Percentiles rank a stretch among this genome's conserved stretches.
Evolutionary conservation across 2,329 filamentous ascomycete genomes (phyloP).

Genomic region (Ceratocystis harringtonii): DNA sequence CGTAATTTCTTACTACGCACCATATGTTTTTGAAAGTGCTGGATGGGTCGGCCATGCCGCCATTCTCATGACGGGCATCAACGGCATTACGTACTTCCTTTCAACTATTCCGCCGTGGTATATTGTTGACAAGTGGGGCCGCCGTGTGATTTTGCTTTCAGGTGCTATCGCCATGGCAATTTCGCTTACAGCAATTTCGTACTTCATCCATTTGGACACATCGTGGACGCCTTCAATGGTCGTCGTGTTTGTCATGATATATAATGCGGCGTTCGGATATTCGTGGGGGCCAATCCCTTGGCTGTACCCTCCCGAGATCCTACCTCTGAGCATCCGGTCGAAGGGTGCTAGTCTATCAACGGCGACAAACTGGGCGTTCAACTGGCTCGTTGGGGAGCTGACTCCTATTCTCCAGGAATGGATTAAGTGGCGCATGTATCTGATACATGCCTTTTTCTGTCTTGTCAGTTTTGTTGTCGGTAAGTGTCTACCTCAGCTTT

Average conservation of each 20-base stretch:
- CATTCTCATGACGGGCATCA: constrained; percentile 94
- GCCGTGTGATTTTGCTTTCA: constrained; percentile 74
- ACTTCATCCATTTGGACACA: constrained; percentile 85
- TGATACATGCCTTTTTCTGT: constrained; percentile 94
- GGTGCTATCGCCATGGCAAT: constrained; percentile 82
- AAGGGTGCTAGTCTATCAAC: constrained; percentile 95
- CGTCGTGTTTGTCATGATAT: constrained; percentile 92
- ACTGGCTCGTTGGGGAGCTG: constrained; percentile 92
- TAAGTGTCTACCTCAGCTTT: constrained; percentile 35
- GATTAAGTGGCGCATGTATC: constrained; percentile 87
- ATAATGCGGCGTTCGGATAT: constrained; percentile 93
- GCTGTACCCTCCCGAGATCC: constrained; percentile 96
- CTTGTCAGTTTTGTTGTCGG: constrained; percentile 89
- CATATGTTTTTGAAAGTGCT: constrained; percentile 88
- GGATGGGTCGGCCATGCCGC: constrained; percentile 88
- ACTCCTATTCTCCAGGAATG: constrained; percentile 83
- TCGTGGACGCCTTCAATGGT: constrained; percentile 65
- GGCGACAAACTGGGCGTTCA: constrained; percentile 95
- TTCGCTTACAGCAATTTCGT: constrained; percentile 78
- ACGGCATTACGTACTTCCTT: constrained; percentile 73
- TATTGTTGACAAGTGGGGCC: constrained; percentile 81
- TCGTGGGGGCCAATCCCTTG: constrained; percentile 94
- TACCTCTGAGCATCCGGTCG: constrained; percentile 88
- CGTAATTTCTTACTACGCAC: constrained; percentile 97
- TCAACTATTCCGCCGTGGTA: constrained; percentile 97